phyloP scores from a whole-genome alignment of 1,284 basidiomycete species.

The Cutaneotrichosporon cyanovorans region DNA sequence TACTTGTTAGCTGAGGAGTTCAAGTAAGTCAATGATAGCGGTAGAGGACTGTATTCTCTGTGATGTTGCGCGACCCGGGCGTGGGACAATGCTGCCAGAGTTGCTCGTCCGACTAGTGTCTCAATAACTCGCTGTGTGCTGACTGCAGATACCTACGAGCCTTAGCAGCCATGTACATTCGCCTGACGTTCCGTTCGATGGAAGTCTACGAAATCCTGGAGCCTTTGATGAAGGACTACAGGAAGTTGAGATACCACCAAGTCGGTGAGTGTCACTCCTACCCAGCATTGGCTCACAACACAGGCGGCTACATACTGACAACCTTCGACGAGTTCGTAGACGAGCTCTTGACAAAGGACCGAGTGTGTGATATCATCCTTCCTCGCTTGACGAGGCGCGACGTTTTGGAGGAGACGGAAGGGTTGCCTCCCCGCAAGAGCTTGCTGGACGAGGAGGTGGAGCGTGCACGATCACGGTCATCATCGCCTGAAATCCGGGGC shows the following conservation, averaged over 20 bases:
- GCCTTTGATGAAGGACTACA: constrained; percentile 85
- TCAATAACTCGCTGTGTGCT: too few species aligned
- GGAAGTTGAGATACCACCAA: constrained; percentile 75
- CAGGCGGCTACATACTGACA: constrained; percentile 72
- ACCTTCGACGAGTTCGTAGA: constrained; percentile 92
- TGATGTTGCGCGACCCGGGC: not conserved
- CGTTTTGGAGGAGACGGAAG: constrained; percentile 84
- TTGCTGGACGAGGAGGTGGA: constrained; percentile 49
- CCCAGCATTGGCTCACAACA: not conserved
- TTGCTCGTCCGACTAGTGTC: too few species aligned
- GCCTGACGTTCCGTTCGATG: constrained; percentile 81
- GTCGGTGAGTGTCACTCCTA: constrained; percentile 55
- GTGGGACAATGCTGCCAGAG: not conserved
- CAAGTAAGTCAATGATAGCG: constrained; percentile 70
- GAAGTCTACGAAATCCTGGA: constrained; percentile 92
- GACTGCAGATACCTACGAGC: constrained; percentile 76
- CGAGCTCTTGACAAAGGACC: constrained; percentile 73
- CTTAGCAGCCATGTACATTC: constrained; percentile 85
- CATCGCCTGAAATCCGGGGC: too few species aligned
- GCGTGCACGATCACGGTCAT: too few species aligned
- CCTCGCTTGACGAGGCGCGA: constrained; percentile 80
- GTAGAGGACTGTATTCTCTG: constrained; percentile 34
- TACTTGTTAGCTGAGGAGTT: constrained; percentile 94
- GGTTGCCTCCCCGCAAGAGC: constrained; percentile 73
- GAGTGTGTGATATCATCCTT: constrained; percentile 93